A percentile compares a stretch with the other conserved stretches of the same genome.
These are phyloP conservation scores for Magnaporthiopsis incrustans DNA, from an alignment of 2,329 filamentous ascomycete species.

Conservation along the genomic window DNA sequence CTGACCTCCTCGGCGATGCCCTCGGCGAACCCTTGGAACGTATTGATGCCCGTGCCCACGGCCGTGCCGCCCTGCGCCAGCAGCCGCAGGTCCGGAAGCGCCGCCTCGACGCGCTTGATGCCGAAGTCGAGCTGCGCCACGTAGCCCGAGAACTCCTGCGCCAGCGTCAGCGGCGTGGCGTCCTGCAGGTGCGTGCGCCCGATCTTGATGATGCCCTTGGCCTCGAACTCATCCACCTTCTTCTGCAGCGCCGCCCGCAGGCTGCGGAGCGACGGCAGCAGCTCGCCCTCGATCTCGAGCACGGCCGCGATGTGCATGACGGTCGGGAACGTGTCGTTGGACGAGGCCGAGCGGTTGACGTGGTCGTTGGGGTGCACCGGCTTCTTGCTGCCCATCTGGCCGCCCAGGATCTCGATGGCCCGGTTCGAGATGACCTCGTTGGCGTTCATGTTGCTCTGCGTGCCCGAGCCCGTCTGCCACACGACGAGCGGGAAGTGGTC, in stretches of 20 bases:
- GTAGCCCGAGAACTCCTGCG: slow-evolving; percentile 97
- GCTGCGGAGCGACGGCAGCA: slow-evolving; percentile 75
- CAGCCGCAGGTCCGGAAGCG: slow-evolving; percentile 75
- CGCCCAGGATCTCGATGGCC: slow-evolving; percentile 94
- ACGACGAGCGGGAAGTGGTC: slow-evolving; percentile 98
- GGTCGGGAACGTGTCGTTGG: slow-evolving; percentile 98
- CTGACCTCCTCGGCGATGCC: slow-evolving; percentile 83
- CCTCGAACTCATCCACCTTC: slow-evolving; percentile 82
- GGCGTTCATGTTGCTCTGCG: slow-evolving; percentile 99
- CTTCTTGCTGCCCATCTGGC: slow-evolving; percentile 92
- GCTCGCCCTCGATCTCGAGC: slow-evolving; percentile 78
- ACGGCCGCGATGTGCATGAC: slow-evolving; percentile 99
- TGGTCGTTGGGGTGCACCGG: slow-evolving; percentile 99
- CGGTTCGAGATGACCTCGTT: slow-evolving; percentile 99
- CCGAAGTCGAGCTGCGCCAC: slow-evolving; percentile 89
- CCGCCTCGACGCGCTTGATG: slow-evolving; percentile 76
- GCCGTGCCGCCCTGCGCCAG: slow-evolving; percentile 94
- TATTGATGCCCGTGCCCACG: slow-evolving; percentile 96
- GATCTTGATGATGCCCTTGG: slow-evolving; percentile 93
- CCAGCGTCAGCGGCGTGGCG: slow-evolving; percentile 88
- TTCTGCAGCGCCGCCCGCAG: slow-evolving; percentile 76
- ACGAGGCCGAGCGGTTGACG: slow-evolving; percentile 97
- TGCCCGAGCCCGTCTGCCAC: slow-evolving; percentile 98
- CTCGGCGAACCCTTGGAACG: slow-evolving; percentile 91
- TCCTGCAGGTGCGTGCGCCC: slow-evolving; percentile 96